These are phyloP conservation scores for Capsicum pubescens DNA, from an alignment of 257 asterid genomes.

Conservation along the genomic window DNA sequence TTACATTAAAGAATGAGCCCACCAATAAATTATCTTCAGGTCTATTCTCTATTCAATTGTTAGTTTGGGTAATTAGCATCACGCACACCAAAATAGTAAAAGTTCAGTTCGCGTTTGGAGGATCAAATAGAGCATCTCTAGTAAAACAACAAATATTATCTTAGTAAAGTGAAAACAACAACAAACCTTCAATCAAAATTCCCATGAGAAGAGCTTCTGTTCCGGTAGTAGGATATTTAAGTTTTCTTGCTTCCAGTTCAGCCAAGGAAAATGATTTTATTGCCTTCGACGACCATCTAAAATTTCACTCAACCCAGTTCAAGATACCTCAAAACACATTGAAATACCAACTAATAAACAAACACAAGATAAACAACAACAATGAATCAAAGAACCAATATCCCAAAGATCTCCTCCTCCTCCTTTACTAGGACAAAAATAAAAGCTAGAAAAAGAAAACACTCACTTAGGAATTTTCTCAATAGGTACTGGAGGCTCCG, in stretches of 20 bases:
- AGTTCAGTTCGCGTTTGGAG: neutral
- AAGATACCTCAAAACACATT: conserved; percentile 40
- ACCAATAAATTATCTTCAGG: neutral
- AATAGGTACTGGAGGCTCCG: conserved; percentile 47
- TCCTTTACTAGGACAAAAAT: too few relatives aligned
- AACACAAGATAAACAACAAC: conserved; percentile 19
- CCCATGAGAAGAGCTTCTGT: conserved; percentile 79
- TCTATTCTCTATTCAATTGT: neutral
- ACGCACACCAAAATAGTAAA: neutral
- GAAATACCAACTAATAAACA: conserved; percentile 34
- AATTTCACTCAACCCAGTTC: conserved; percentile 41
- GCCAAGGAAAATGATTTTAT: conserved; percentile 69
- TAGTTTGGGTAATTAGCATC: neutral
- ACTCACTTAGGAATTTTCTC: conserved; percentile 69
- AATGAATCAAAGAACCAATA: conserved; percentile 34
- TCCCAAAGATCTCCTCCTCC: neutral
- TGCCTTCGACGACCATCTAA: conserved; percentile 80
- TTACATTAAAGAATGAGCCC: neutral
- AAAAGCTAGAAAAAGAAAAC: neutral
- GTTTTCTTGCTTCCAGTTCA: conserved; percentile 77
- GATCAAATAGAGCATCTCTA: neutral
- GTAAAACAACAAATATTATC: neutral
- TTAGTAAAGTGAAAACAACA: neutral
- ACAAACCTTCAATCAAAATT: conserved; percentile 68
- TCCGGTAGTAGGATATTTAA: conserved; percentile 58